Conservation (phyloP, 192 early-diverging fungal genomes). For the Coemansia sp. region DNA sequence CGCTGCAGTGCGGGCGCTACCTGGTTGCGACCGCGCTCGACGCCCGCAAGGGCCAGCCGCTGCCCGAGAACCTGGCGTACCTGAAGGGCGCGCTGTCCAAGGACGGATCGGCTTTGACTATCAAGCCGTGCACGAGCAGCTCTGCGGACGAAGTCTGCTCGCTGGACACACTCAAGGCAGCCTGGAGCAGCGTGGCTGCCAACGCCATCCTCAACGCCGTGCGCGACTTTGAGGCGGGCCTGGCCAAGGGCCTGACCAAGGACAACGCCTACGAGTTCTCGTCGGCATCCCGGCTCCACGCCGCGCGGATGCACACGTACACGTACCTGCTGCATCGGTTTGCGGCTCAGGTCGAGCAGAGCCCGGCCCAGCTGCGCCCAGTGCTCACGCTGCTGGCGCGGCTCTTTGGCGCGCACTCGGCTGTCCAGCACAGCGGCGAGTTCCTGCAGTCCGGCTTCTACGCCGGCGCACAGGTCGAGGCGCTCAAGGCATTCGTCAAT, state of each 20-base stretch:
- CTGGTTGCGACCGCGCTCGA: slow-evolving; percentile 67
- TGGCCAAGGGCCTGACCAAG: slow-evolving; percentile 60
- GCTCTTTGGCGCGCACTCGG: slow-evolving; percentile 79
- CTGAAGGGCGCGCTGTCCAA: slow-evolving; percentile 55
- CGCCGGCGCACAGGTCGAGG: slow-evolving; percentile 61
- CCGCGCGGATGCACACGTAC: slow-evolving; percentile 79
- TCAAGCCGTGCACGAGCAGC: slow-evolving; percentile 16
- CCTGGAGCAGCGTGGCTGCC: slow-evolving; percentile 76
- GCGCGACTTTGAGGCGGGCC: slow-evolving; percentile 64
- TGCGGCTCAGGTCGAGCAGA: slow-evolving; percentile 62
- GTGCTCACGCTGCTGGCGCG: slow-evolving; percentile 65
- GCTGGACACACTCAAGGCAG: slow-evolving; percentile 64
- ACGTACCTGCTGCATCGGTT: slow-evolving; percentile 84
- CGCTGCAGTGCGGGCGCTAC: slow-evolving; percentile 82
- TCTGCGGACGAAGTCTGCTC: slow-evolving; percentile 28
- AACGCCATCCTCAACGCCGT: slow-evolving; percentile 79
- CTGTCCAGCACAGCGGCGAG: slow-evolving; percentile 72
- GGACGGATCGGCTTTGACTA: slow-evolving; percentile 8
- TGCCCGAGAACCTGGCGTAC: slow-evolving; percentile 73
- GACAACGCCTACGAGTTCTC: slow-evolving; percentile 85
- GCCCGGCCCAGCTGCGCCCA: slow-evolving; percentile 55
- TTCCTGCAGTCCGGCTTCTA: slow-evolving; percentile 87
- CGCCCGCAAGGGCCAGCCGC: slow-evolving; percentile 66
- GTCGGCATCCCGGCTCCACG: slow-evolving; percentile 74
- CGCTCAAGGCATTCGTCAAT: slow-evolving; percentile 61